Evolutionary conservation across 2,329 filamentous ascomycete genomes (phyloP).

Genomic region (Phaeophleospora eucalypticola): DNA sequence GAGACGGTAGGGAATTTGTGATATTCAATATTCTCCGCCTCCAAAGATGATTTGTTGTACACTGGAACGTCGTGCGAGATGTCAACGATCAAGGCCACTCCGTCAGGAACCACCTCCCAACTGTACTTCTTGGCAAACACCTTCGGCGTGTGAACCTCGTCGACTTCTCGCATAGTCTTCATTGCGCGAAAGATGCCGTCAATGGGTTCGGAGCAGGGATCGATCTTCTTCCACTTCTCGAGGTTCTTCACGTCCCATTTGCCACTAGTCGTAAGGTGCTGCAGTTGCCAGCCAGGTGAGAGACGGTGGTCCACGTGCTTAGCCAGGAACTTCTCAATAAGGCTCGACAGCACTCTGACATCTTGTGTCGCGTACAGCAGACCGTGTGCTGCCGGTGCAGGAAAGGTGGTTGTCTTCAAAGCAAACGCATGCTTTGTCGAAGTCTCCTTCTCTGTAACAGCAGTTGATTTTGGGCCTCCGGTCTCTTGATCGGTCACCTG

Average conservation of each 20-base stretch:
- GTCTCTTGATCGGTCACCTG: background rate
- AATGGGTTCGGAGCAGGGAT: conserved; percentile 52
- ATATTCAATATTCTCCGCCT: conserved; percentile 44
- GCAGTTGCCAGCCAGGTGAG: conserved; percentile 83
- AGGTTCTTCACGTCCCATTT: conserved; percentile 99
- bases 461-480: background rate
- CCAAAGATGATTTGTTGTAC: conserved; percentile 64
- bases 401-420: conserved; percentile 67
- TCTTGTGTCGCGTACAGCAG: conserved; percentile 75
- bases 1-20: conserved; percentile 89
- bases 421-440: conserved; percentile 35
- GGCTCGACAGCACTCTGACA: conserved; percentile 70
- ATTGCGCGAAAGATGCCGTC: conserved; percentile 78
- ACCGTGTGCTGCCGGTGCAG: conserved; percentile 74
- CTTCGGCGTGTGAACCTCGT: conserved; percentile 73
- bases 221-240: conserved; percentile 72
- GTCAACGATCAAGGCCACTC: conserved; percentile 61
- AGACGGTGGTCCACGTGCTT: conserved; percentile 71
- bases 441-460: background rate
- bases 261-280: conserved; percentile 79
- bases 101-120: conserved; percentile 48
- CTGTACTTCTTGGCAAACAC: conserved; percentile 68
- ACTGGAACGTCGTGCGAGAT: conserved; percentile 88
- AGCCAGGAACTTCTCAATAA: conserved; percentile 78
- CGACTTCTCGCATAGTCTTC: conserved; percentile 88